Conservation (phyloP, 768 basidiomycete species). For the Paxillus involutus region DNA sequence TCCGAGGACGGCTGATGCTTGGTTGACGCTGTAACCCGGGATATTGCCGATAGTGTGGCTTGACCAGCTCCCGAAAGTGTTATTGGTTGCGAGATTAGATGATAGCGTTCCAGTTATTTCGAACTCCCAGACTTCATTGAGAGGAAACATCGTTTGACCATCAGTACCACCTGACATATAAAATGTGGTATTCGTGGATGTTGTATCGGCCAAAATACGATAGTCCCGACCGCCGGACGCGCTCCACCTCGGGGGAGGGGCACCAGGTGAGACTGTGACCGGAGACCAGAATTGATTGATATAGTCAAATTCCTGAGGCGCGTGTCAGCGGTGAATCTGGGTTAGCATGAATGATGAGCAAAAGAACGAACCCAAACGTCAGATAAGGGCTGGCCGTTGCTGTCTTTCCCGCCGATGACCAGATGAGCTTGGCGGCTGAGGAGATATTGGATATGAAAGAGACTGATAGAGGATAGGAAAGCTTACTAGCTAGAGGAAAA, state of each 20-base stretch:
- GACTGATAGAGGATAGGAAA: slow-evolving; percentile 6
- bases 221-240: slow-evolving; percentile 75
- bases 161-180: slow-evolving; percentile 73
- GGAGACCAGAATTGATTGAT: slow-evolving; percentile 74
- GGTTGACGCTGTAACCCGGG: slow-evolving; percentile 35
- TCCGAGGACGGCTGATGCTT: slow-evolving; percentile 59
- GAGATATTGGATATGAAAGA: slow-evolving; percentile 14
- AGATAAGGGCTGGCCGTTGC: slow-evolving; percentile 50
- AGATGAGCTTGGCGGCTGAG: slow-evolving; percentile 72
- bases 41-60: slow-evolving; percentile 40
- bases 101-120: slow-evolving; percentile 70
- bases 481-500: slow-evolving; percentile 82
- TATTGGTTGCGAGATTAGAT: slow-evolving; percentile 54
- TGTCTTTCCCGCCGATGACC: slow-evolving; percentile 67
- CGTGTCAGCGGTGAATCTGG: slow-evolving; percentile 4
- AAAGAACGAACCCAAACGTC: slow-evolving; percentile 69
- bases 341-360: neutral
- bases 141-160: slow-evolving; percentile 39
- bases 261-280: slow-evolving; percentile 48
- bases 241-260: slow-evolving; percentile 66
- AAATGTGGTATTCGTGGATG: slow-evolving; percentile 64
- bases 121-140: slow-evolving; percentile 73
- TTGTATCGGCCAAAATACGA: slow-evolving; percentile 32
- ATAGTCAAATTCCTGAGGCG: slow-evolving; percentile 72
- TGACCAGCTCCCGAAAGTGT: slow-evolving; percentile 60